Base-by-base conservation (phyloP, 164 flowering plant genomes). In the Dillenia turbinata region DNA sequence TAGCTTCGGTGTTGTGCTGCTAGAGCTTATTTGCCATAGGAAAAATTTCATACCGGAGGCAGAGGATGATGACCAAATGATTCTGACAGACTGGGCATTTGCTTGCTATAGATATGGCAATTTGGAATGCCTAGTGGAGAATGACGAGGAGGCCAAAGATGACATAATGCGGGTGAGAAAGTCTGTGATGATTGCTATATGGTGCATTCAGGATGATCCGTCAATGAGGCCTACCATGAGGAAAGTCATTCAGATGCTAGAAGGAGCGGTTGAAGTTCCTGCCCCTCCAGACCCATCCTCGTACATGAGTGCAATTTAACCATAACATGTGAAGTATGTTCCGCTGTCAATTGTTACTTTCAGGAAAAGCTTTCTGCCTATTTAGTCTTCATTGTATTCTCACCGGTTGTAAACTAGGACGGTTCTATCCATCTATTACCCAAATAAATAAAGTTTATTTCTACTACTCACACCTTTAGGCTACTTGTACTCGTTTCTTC, bases 201-300 rank as follows among this genome's bases (percentile, higher is more conserved):
- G 76, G 76, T 72, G 76, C 49, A 66, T 61, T 57, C 76, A 65
- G 44, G 73, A 73, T 17, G 63, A 69, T 5, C 67, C 70, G 9
- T 43, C 52, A 13, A 46, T 64, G 9, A 65, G 72, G 55, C 71
- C 75, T n/a, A 44, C 71, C 24, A 72, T 72, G 75, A 64, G 43
- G 56, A 67, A 68, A 52, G 75, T 72, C 49, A 44, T 54, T 1
- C 65, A 63, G 53, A 72, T 72, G 72, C 65, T 72, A 16, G 71
- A 67, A 63, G 75, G 71, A 45, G 53, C 54, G 1, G 49, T 54
- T 33, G 66, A 61, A 11, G 67, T 73, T 57, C 11, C 59, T 8
- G 52, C 13, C 12, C 76, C 69, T 1, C 72, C 72, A 12, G 45
- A 45, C 9, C 72, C 76, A 47, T 71, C 60, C n/a, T 43, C 65